These are phyloP conservation scores for Aspergillus sparsus DNA, from an alignment of 495 filamentous ascomycete genomes.

Conservation along the genomic window DNA sequence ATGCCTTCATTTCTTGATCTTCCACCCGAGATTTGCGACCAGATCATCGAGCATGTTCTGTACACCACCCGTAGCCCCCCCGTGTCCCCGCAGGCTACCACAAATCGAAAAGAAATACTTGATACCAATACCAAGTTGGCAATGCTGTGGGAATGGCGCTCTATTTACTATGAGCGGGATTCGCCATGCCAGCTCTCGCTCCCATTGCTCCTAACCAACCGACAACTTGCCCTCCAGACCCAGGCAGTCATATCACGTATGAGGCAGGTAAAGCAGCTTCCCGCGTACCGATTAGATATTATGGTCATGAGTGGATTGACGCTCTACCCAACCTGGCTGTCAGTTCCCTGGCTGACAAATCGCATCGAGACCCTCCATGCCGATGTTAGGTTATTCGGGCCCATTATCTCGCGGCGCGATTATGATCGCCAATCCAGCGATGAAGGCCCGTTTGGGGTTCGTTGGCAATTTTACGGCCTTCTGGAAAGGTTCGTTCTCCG, in stretches of 20 bases:
- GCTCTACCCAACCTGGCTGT: conserved; percentile 25
- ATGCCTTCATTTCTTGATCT: conserved; percentile 9
- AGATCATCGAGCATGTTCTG: conserved; percentile 1
- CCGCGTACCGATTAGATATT: conserved; percentile 18
- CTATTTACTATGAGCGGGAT: neutral
- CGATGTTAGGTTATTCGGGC: conserved; percentile 21
- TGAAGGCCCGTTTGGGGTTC: conserved; percentile 19
- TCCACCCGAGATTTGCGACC: neutral
- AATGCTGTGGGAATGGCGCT: neutral
- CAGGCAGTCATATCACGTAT: neutral
- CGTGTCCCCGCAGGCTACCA: neutral
- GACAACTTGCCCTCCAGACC: neutral
- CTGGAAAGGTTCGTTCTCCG: conserved; percentile 23
- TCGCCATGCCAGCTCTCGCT: neutral
- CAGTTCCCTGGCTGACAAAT: conserved; percentile 20
- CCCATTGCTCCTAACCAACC: neutral
- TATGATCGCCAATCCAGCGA: neutral
- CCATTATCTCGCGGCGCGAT: conserved; percentile 3
- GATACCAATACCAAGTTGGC: too few relatives aligned
- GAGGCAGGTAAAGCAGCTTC: neutral
- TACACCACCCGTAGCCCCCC: neutral
- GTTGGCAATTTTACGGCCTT: conserved; percentile 27
- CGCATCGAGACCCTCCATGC: conserved; percentile 14
- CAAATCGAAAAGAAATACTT: neutral
- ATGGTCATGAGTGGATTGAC: conserved; percentile 15